phyloP scores from a whole-genome alignment of 352 stramenopile genomes.

The Pythium diclinum region DNA sequence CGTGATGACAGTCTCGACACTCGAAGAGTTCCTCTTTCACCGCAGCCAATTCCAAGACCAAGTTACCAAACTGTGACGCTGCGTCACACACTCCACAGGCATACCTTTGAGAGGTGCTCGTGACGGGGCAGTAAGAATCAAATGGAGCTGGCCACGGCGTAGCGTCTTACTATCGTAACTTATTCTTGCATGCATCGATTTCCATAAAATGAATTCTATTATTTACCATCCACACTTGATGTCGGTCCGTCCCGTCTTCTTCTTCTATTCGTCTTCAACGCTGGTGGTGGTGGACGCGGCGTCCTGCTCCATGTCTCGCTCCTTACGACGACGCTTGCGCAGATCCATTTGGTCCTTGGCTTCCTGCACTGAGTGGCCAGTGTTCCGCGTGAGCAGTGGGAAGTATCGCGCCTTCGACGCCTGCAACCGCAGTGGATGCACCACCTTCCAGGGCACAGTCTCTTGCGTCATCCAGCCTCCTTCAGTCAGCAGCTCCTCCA shows the following conservation, averaged over 20 bases:
- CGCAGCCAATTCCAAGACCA: neutral
- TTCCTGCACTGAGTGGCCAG: constrained; percentile 76
- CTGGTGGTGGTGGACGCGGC: constrained; percentile 9
- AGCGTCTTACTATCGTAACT: constrained; percentile 3
- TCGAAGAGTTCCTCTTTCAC: neutral
- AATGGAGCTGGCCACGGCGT: no score
- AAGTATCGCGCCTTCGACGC: constrained; percentile 56
- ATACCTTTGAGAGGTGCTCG: no score
- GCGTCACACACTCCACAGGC: no score
- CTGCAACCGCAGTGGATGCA: constrained; percentile 50
- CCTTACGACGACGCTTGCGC: constrained; percentile 60
- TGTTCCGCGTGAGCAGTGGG: constrained; percentile 66
- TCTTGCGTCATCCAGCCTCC: constrained; percentile 42
- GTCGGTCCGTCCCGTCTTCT: no score
- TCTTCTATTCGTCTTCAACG: constrained; percentile 16
- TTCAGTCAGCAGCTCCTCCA: constrained; percentile 75
- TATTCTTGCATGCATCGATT: constrained; percentile 2
- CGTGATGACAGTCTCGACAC: neutral
- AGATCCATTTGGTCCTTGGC: constrained; percentile 71
- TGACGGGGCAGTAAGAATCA: no score
- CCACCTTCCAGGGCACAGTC: constrained; percentile 47
- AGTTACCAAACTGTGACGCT: neutral
- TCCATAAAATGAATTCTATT: constrained; percentile 8
- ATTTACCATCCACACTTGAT: constrained; percentile 1
- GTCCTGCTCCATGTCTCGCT: constrained; percentile 21